Conservation (phyloP, 2,329 filamentous ascomycete genomes). For the Clarireedia hainanense region DNA sequence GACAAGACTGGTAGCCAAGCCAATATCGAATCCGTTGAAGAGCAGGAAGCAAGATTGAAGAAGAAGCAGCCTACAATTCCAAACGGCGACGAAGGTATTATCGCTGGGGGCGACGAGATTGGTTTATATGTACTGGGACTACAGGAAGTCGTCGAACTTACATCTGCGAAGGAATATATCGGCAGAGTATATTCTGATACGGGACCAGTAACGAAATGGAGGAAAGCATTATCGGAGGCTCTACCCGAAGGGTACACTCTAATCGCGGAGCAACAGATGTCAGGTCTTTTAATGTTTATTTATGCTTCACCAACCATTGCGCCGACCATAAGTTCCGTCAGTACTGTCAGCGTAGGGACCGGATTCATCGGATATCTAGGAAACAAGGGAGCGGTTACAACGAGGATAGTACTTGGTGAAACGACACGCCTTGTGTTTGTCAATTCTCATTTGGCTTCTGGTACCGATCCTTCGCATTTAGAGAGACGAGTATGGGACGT, state of each 20-base stretch:
- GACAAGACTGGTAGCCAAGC: conserved; percentile 26
- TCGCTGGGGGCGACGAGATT: conserved; percentile 59
- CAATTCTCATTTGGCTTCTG: conserved; percentile 86
- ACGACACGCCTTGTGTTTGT: conserved; percentile 84
- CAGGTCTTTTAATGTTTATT: conserved; percentile 75
- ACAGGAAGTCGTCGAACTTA: conserved; percentile 87
- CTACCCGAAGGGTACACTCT: conserved; percentile 71
- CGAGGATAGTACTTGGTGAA: conserved; percentile 78
- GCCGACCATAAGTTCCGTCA: conserved; percentile 70
- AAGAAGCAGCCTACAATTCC: conserved; percentile 37
- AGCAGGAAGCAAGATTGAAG: conserved; percentile 38
- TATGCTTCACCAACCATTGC: conserved; percentile 75
- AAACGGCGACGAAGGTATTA: conserved; percentile 29
- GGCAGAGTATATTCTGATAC: conserved; percentile 65
- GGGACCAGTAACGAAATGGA: conserved; percentile 68
- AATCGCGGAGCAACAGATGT: conserved; percentile 74
- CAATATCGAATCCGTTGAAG: conserved; percentile 36
- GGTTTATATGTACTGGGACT: conserved; percentile 85
- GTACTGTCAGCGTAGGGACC: conserved; percentile 76
- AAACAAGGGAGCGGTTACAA: conserved; percentile 86
- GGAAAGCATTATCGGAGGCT: conserved; percentile 62
- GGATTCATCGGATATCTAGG: conserved; percentile 89
- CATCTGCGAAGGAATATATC: conserved; percentile 70
- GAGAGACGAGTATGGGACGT: conserved; percentile 86
- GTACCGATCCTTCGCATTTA: conserved; percentile 66